A percentile compares a stretch with the other conserved stretches of the same genome.
Conservation (phyloP, 2,329 filamentous ascomycete genomes). For the Pezizomycotina sp. region DNA sequence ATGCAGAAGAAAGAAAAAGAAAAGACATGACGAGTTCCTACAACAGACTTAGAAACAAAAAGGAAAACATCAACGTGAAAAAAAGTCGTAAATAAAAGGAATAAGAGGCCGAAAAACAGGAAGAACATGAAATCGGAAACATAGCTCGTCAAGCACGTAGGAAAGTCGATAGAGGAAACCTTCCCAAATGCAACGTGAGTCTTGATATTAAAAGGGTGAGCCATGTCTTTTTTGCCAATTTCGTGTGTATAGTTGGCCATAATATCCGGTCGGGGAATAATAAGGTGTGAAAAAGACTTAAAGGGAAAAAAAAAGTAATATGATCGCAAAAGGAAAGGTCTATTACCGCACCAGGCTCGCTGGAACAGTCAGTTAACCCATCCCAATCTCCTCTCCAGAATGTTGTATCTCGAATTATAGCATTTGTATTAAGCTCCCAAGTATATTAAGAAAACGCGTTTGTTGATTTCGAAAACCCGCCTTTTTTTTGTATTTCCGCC, state of each 20-base stretch:
- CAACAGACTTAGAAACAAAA: conserved; percentile 9
- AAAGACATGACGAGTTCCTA: conserved; percentile 9
- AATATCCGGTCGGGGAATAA: no score
- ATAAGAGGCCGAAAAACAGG: conserved; percentile 10
- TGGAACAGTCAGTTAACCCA: conserved; percentile 16
- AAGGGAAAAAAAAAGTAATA: neutral
- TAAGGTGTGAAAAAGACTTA: no score
- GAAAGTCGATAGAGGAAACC: no score
- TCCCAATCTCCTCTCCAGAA: conserved; percentile 3
- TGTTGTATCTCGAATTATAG: conserved; percentile 2
- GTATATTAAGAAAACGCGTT: conserved; percentile 13
- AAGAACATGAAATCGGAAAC: no score
- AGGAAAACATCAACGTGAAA: conserved; percentile 8
- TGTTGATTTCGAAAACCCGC: conserved; percentile 7
- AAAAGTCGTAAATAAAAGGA: conserved; percentile 10
- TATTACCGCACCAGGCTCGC: conserved; percentile 14
- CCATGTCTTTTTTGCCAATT: no score
- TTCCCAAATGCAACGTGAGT: no score
- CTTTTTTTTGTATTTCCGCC: conserved; percentile 7
- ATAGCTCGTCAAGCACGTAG: no score
- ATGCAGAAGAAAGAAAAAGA: conserved; percentile 8
- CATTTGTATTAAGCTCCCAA: neutral
- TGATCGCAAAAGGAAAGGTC: conserved; percentile 9
- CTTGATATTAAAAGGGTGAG: no score
- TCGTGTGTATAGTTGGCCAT: no score